Evolutionary conservation across 805 yeast genomes (phyloP), one percentile per base, ranked within the genome.

Genomic region (Sugiyamaella qingdaonensis): DNA sequence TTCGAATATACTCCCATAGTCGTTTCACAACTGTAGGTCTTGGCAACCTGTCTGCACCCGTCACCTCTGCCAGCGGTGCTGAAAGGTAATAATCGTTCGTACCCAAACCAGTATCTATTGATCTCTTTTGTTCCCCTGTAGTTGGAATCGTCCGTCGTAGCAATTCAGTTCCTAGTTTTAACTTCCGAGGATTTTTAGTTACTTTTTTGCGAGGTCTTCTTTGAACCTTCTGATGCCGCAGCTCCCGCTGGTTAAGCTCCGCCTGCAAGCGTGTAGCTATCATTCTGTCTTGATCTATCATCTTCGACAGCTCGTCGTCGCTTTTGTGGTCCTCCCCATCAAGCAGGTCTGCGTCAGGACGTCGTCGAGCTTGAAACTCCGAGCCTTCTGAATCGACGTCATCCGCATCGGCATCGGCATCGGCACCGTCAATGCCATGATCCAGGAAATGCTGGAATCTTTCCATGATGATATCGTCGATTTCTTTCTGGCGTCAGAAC

Each of bases 1-100:
- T 78, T 60, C 82, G 84, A 53, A 88, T 85, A 66, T 88, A 80
- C 11, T 73, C 77, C 95, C 95, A 87, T 4, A 86, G 65, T 45
- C 68, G 68, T 56, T 85, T 85, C 9, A 86, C 90, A 14, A 85
- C 82, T 63, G 84, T 84, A 0, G 92, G 82, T 59, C 95, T 70
- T 2, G 91, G 76, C 42, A 80, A 62, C 51, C 74, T 75, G 1
- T 64, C 52, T 16, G 61, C 71, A 1, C 78, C 79, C 8, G 87
- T 63, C 13, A 88, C 65, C 2, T 64, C 73, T 48, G 75, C 73
- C 32, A 88, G 72, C 29, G 29, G 29, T 24, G 29, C 7, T 7
- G 29, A 24, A 24, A 24, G 29, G 7, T 24, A 24, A 24, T 24
- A 24, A 3, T 24, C 29, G 7, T 24, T 24, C 3, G 7, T 7